Percentiles rank a stretch among this genome's conserved stretches.
Evolutionary conservation across 306 rosid genomes (phyloP).

Genomic region (Rubus idaeus): DNA sequence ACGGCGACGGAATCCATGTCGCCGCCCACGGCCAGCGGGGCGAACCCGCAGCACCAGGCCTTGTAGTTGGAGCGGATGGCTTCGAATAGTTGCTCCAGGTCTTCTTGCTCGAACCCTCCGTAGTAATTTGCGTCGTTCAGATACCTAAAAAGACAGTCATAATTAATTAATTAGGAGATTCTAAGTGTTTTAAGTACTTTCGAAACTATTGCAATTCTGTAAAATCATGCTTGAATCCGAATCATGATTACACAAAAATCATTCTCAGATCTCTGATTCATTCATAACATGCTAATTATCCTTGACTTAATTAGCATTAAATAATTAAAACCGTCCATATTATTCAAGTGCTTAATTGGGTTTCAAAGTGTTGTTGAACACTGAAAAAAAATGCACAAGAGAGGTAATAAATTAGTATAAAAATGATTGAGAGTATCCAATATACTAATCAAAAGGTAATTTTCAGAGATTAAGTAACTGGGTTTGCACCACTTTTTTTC

Average conservation of each 20-base stretch:
- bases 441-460: not conserved
- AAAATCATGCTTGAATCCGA: not conserved
- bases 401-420: not conserved
- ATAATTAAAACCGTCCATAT: not conserved
- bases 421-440: conserved; percentile 4
- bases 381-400: no score
- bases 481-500: not conserved
- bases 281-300: not conserved
- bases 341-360: not conserved
- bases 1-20: conserved; percentile 86
- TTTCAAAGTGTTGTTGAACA: not conserved
- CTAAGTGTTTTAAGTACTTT: not conserved
- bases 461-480: not conserved
- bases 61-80: conserved; percentile 72
- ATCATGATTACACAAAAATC: not conserved
- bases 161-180: not conserved
- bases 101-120: conserved; percentile 85
- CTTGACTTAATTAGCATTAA: not conserved
- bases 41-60: conserved; percentile 86
- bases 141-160: conserved; percentile 38
- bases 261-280: not conserved
- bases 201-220: not conserved
- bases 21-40: conserved; percentile 79
- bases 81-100: conserved; percentile 56
- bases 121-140: conserved; percentile 72